Percentiles rank a stretch among this genome's conserved stretches.
phyloP scores from a whole-genome alignment of 2,329 filamentous ascomycete species.

The Colletotrichum spinosum region DNA sequence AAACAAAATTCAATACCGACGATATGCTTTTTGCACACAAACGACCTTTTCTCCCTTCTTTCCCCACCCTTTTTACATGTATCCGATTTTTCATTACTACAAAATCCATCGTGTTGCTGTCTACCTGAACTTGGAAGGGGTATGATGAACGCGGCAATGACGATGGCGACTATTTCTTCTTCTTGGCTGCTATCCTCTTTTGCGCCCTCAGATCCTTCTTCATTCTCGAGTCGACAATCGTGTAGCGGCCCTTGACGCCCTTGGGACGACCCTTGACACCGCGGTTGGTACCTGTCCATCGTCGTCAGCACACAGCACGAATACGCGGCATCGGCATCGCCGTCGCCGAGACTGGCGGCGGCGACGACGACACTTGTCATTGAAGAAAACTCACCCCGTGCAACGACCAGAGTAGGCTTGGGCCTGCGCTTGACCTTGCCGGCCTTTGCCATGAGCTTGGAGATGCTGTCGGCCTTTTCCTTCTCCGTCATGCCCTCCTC shows the following conservation, averaged over 20 bases:
- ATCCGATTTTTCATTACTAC: conserved; percentile 24
- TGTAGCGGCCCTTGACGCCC: conserved; percentile 95
- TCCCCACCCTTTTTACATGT: conserved; percentile 8
- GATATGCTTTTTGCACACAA: conserved; percentile 8
- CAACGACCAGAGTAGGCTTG: conserved; percentile 89
- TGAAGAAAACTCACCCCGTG: conserved; percentile 66
- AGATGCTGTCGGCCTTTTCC: conserved; percentile 90
- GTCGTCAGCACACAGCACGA: background rate
- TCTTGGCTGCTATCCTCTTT: conserved; percentile 78
- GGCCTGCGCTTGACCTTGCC: conserved; percentile 87
- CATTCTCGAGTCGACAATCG: conserved; percentile 94
- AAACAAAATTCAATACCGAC: background rate
- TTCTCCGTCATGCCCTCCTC: conserved; percentile 95
- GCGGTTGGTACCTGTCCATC: conserved; percentile 67
- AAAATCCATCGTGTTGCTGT: conserved; percentile 22
- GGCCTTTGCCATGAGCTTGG: conserved; percentile 83
- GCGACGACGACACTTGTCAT: background rate
- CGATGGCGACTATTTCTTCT: conserved; percentile 63
- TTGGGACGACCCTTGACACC: conserved; percentile 88
- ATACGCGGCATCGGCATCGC: too few species aligned
- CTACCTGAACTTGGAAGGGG: conserved; percentile 8
- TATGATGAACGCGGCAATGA: conserved; percentile 21
- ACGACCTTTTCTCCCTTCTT: background rate
- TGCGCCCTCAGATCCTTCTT: conserved; percentile 95
- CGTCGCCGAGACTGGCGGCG: background rate